Base-by-base conservation (phyloP, 2,329 filamentous ascomycete species). In the Colletotrichum tamarilloi region DNA sequence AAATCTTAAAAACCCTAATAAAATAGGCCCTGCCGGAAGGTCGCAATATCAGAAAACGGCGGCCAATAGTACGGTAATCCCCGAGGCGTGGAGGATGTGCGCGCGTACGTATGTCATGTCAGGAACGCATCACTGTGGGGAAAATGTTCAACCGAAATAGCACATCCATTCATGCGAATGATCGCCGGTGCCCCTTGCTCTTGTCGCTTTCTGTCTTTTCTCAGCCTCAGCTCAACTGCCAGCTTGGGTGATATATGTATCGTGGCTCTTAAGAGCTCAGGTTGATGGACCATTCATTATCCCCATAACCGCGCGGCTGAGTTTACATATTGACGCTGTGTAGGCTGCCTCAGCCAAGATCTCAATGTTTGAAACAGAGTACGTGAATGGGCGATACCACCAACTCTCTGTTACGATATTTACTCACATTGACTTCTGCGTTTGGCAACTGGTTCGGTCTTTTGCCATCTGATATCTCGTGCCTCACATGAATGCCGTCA, bases 1-100 rank as follows among this genome's bases (percentile, higher is more conserved):
- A 62, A 62, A 62, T 26, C 42, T 30, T 24, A 62, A 62, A 62
- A 62, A 42, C 59, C 59, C 49, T 49, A 62, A 62, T 52, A 5
- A n/a, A n/a, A 32, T 49, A 32, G 42, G 42, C 42, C 42, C 42
- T 49, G 59, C 26, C 12, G 14, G 42, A 19, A 32, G 22, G 19
- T 62, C 59, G 28, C 38, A 62, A n/a, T 24, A n/a, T 22, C 38
- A 62, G 19, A 22, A 62, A 62, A 52, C 26, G 38, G 59, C 11
- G 38, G 26, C 26, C 6, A 49, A 49, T 49, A n/a, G 42, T 49
- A 46, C 35, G 24, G 35, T 26, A 60, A 19, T 26, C 32, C 30
- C 57, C 32, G 22, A 22, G 42, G 42, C 42, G 14, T 9, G 42
- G 16, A 19, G 42, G 42, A 49, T 19, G 32, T 42, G 32, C 22